Percentiles rank a stretch among this genome's conserved stretches.
Evolutionary conservation across 495 filamentous ascomycete genomes (phyloP).

Genomic region (Trichoderma asperelloides): DNA sequence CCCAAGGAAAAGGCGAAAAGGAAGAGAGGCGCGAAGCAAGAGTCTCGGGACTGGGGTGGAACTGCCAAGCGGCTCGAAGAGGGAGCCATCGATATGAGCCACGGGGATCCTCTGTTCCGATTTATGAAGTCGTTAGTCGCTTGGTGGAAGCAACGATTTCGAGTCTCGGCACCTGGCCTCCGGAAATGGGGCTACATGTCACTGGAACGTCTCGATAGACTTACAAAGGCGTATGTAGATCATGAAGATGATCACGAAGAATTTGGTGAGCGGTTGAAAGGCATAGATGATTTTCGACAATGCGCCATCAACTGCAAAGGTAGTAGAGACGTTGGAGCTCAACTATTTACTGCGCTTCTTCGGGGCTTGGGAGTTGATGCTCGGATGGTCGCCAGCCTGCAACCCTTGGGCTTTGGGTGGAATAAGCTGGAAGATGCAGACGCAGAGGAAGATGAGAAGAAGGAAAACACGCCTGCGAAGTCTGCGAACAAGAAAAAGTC

Average conservation of each 20-base stretch:
- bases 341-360: conserved; percentile 86
- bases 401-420: conserved; percentile 87
- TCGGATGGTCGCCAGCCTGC: conserved; percentile 72
- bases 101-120: conserved; percentile 73
- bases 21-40: conserved; percentile 33
- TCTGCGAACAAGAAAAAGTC: conserved; percentile 14
- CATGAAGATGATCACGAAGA: conserved; percentile 48
- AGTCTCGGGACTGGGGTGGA: conserved; percentile 64
- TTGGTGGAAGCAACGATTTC: conserved; percentile 85
- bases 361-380: conserved; percentile 74
- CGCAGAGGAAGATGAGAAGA: conserved; percentile 25
- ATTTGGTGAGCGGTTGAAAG: conserved; percentile 66
- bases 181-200: conserved; percentile 83
- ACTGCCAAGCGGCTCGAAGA: conserved; percentile 60
- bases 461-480: conserved; percentile 12
- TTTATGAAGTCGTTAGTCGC: conserved; percentile 64
- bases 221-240: conserved; percentile 56
- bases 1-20: conserved; percentile 22
- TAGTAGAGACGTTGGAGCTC: conserved; percentile 78
- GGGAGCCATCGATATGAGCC: conserved; percentile 59
- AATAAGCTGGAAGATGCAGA: conserved; percentile 70
- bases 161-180: conserved; percentile 66
- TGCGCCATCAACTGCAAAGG: conserved; percentile 65
- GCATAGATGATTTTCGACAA: conserved; percentile 56
- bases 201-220: conserved; percentile 53